Evolutionary conservation across 129 eudicot genomes (phyloP).

Genomic region (Ambrosia trifida): DNA sequence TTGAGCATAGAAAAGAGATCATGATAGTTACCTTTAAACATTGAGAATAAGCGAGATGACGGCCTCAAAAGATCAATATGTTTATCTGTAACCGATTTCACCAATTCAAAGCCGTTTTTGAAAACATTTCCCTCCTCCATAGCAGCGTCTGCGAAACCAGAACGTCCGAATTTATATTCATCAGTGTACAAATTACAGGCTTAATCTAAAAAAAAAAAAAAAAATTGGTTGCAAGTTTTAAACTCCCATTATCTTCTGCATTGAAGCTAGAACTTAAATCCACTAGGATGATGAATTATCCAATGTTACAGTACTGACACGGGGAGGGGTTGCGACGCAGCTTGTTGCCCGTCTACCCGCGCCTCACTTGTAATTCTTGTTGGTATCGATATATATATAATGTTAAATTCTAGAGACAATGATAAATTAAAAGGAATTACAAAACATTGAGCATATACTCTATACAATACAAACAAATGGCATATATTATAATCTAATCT

Average conservation of each 20-base stretch:
- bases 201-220: constrained; percentile 10
- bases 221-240: constrained; percentile 2
- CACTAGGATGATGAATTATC: neutral
- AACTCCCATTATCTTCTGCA: neutral
- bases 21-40: constrained; percentile 65
- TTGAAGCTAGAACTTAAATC: neutral
- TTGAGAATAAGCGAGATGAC: constrained; percentile 67
- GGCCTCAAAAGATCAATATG: constrained; percentile 93
- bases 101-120: constrained; percentile 68
- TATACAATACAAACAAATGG: too few species aligned
- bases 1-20: neutral
- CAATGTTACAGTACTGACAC: too few species aligned
- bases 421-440: neutral
- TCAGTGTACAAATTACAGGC: constrained; percentile 13
- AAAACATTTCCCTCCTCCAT: constrained; percentile 70
- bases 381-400: too few species aligned
- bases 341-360: too few species aligned
- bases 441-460: neutral
- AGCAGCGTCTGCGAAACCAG: constrained; percentile 66
- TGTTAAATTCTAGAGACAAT: too few species aligned
- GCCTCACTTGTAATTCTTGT: too few species aligned
- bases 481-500: too few species aligned
- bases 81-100: constrained; percentile 75
- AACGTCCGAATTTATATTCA: constrained; percentile 44
- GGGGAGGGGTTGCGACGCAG: too few species aligned